These are phyloP conservation scores for Nelumbo lutea DNA, from an alignment of 164 flowering plant species.

Conservation along the genomic window DNA sequence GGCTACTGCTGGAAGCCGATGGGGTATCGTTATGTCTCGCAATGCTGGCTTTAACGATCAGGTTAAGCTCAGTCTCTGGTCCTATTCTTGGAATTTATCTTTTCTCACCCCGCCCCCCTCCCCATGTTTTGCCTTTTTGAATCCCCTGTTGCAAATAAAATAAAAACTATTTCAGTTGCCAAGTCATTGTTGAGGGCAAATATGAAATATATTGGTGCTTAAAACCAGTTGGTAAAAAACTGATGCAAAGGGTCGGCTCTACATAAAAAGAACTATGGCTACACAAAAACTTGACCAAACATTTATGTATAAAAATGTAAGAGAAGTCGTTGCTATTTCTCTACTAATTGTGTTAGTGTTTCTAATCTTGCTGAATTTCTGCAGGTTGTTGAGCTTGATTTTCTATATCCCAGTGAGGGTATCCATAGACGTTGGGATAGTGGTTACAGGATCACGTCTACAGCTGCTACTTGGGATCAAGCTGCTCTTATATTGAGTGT, in stretches of 20 bases:
- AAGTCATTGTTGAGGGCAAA: no score
- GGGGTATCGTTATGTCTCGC: constrained; percentile 95
- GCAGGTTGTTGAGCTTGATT: constrained; percentile 92
- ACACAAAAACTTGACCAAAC: no score
- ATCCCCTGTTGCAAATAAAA: neutral
- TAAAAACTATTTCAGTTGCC: no score
- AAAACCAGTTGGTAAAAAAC: no score
- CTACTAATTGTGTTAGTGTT: no score
- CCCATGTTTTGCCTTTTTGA: neutral
- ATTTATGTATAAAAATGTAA: no score
- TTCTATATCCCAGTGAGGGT: constrained; percentile 89
- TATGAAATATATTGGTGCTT: no score
- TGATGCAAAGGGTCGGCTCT: no score
- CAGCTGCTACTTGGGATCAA: constrained; percentile 86
- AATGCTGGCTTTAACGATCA: constrained; percentile 86
- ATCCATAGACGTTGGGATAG: constrained; percentile 80
- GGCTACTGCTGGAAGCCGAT: constrained; percentile 89
- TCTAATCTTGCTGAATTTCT: neutral
- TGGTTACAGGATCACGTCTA: constrained; percentile 72
- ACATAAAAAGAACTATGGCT: no score
- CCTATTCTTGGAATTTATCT: neutral
- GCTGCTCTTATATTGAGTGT: constrained; percentile 79
- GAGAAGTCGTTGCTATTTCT: no score
- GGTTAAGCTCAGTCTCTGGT: constrained; percentile 34
- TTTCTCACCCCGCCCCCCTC: neutral